Percentiles rank a stretch among this genome's conserved stretches.
Conservation (phyloP, 495 filamentous ascomycete genomes). For the Aspergillus carlsbadensis region DNA sequence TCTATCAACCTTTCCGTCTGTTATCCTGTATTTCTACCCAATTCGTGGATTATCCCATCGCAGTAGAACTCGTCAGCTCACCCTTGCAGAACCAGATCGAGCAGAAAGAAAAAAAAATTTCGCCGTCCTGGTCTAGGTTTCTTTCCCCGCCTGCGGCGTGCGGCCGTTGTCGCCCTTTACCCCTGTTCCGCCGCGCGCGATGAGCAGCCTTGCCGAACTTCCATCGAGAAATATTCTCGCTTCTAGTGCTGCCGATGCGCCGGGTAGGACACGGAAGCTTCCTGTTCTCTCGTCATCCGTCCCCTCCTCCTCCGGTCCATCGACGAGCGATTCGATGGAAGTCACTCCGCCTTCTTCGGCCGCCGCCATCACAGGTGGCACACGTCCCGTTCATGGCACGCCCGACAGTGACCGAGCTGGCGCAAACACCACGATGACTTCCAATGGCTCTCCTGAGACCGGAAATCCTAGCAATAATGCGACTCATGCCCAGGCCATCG, state of each 20-base stretch:
- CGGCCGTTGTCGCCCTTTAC: conserved; percentile 18
- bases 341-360: conserved; percentile 46
- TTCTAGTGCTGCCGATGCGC: conserved; percentile 36
- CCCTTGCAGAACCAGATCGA: too few species aligned
- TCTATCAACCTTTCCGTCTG: conserved; percentile 17
- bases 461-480: conserved; percentile 35
- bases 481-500: conserved; percentile 44
- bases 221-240: conserved; percentile 38
- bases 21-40: conserved; percentile 7
- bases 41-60: background rate
- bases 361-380: conserved; percentile 29
- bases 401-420: conserved; percentile 46
- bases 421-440: conserved; percentile 34
- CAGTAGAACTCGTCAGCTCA: too few species aligned
- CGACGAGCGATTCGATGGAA: conserved; percentile 48
- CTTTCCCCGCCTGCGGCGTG: conserved; percentile 20
- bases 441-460: conserved; percentile 44
- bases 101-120: conserved; percentile 1
- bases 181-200: conserved; percentile 30
- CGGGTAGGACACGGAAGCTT: conserved; percentile 43
- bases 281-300: conserved; percentile 45
- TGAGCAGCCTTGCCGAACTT: conserved; percentile 47
- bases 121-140: conserved; percentile 12
- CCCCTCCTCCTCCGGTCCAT: conserved; percentile 34
- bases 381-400: conserved; percentile 42